Percentiles rank a stretch among this genome's conserved stretches.
These are phyloP conservation scores for Linanthus parryae DNA, from an alignment of 148 eudicot genomes.

Conservation along the genomic window DNA sequence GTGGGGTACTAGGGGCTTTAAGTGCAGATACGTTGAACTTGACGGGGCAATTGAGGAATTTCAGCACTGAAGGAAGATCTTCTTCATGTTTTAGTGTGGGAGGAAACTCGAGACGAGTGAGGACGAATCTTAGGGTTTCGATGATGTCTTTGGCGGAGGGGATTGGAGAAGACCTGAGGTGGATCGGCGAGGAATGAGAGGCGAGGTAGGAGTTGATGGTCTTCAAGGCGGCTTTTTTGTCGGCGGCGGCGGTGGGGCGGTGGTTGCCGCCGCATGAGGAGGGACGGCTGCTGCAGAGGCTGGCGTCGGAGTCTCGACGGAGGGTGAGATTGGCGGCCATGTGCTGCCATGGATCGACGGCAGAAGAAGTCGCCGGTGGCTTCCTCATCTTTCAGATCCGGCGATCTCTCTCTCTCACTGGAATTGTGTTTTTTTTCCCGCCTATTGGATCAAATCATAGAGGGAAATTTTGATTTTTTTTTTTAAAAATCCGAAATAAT, in stretches of 20 bases:
- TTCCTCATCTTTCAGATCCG: no score
- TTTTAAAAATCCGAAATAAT: no score
- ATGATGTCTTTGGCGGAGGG: constrained; percentile 68
- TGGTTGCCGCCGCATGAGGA: constrained; percentile 25
- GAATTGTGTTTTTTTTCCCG: no score
- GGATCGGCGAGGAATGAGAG: constrained; percentile 32
- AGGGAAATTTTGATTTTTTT: no score
- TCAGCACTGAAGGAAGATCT: constrained; percentile 36
- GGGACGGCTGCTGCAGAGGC: constrained; percentile 72
- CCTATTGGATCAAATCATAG: no score
- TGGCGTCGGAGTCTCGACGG: constrained; percentile 72
- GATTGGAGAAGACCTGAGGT: constrained; percentile 44
- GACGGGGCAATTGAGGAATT: constrained; percentile 55
- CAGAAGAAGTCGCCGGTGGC: no score
- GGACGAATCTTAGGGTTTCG: constrained; percentile 49
- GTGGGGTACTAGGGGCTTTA: constrained; percentile 77
- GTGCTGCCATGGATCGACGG: no score
- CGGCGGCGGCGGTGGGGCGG: constrained; percentile 20
- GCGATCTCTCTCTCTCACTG: no score
- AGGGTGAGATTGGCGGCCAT: no score
- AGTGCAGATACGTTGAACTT: constrained; percentile 73
- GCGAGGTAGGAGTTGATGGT: constrained; percentile 63
- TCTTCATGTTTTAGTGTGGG: constrained; percentile 45
- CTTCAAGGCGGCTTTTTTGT: constrained; percentile 49
- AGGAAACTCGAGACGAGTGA: constrained; percentile 37